phyloP scores from a whole-genome alignment of 768 basidiomycete genomes.

The Russula vinacea region DNA sequence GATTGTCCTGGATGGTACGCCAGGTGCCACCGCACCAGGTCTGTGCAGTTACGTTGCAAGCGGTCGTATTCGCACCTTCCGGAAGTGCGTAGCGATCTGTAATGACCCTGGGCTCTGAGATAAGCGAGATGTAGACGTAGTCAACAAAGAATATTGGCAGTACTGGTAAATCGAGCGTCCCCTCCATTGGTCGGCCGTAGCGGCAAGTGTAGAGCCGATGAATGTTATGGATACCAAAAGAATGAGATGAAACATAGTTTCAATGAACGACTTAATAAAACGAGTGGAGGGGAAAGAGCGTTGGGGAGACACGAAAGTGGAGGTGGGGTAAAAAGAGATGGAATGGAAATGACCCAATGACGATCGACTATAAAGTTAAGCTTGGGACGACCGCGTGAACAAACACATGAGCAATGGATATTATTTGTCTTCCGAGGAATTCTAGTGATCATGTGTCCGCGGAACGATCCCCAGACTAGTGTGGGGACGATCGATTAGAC shows the following conservation, averaged over 20 bases:
- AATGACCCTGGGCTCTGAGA: conserved; percentile 47
- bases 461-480: background rate
- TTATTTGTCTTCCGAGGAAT: background rate
- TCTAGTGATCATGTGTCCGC: background rate
- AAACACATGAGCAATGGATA: background rate
- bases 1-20: conserved; percentile 65
- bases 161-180: conserved; percentile 79
- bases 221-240: conserved; percentile 33
- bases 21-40: conserved; percentile 90
- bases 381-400: background rate
- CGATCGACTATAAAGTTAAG: background rate
- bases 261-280: background rate
- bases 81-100: conserved; percentile 76
- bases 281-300: conserved; percentile 15
- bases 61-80: conserved; percentile 46
- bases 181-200: conserved; percentile 72
- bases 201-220: conserved; percentile 44
- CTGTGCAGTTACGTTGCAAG: conserved; percentile 57
- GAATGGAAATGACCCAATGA: background rate
- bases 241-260: conserved; percentile 7
- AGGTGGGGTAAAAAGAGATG: background rate
- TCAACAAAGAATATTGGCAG: conserved; percentile 6
- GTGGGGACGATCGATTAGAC: background rate
- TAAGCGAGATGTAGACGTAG: background rate
- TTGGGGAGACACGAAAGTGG: background rate